A percentile compares a stretch with the other conserved stretches of the same genome.
Conservation (phyloP, 306 rosid genomes). For the Vigna unguiculata region DNA sequence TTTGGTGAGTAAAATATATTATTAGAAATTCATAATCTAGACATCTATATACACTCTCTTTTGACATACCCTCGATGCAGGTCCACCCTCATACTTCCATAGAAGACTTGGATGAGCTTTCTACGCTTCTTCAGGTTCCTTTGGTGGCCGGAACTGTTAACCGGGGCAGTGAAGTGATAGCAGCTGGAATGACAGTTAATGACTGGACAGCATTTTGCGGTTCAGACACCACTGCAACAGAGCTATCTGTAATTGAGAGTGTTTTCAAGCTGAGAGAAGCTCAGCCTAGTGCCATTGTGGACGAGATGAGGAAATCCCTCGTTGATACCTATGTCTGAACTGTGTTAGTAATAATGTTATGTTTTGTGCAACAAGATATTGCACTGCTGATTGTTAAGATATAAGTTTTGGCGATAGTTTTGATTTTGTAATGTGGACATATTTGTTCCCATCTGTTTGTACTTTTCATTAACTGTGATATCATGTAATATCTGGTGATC, state of each 20-base stretch:
- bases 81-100: conserved; percentile 95
- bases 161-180: conserved; percentile 91
- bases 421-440: not conserved
- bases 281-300: conserved; percentile 81
- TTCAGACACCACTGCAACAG: conserved; percentile 92
- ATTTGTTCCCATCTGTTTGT: conserved; percentile 1
- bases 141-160: conserved; percentile 90
- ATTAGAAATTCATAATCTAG: not conserved
- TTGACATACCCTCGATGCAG: conserved; percentile 52
- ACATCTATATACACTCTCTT: not conserved
- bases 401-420: conserved; percentile 32
- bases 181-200: conserved; percentile 83
- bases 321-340: conserved; percentile 76
- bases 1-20: conserved; percentile 62
- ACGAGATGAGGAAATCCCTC: conserved; percentile 90
- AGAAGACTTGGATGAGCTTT: conserved; percentile 92
- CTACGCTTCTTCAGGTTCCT: conserved; percentile 96
- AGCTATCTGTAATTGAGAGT: conserved; percentile 86
- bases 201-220: conserved; percentile 99
- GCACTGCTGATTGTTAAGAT: conserved; percentile 6
- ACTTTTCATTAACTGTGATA: not conserved
- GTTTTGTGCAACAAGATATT: not conserved
- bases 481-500: not conserved
- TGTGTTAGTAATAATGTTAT: conserved; percentile 2
- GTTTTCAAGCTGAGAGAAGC: conserved; percentile 93